Evolutionary conservation across 176 grass and related monocot species (phyloP).

Genomic region (Aegilops umbellulata): DNA sequence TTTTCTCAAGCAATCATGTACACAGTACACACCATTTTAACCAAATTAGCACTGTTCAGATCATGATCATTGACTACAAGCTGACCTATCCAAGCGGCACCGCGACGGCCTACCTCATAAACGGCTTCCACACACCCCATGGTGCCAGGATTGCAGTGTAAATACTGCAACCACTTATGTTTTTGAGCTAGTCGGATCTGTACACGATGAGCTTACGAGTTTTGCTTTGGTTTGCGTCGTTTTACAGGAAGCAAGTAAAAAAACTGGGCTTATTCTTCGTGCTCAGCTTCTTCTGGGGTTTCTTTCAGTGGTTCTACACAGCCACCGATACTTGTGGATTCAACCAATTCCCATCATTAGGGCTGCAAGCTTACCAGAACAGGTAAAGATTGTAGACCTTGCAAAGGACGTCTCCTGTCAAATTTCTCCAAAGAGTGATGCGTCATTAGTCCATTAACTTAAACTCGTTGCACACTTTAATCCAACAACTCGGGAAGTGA

Average conservation of each 20-base stretch:
- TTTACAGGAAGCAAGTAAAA: constrained; percentile 55
- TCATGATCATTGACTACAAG: constrained; percentile 74
- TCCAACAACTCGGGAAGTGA: no score
- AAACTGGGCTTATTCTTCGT: constrained; percentile 38
- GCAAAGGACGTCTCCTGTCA: neutral
- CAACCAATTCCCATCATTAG: constrained; percentile 42
- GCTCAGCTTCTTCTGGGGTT: constrained; percentile 58
- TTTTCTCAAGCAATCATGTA: neutral
- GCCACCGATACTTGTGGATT: constrained; percentile 47
- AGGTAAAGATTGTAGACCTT: neutral
- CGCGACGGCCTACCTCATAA: constrained; percentile 62
- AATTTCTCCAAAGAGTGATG: neutral
- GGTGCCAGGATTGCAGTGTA: constrained; percentile 51
- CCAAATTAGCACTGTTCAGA: constrained; percentile 33
- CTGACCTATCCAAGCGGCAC: constrained; percentile 63
- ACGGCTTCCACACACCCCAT: constrained; percentile 55
- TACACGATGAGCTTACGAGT: neutral
- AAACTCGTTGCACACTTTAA: no score
- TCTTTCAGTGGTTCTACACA: constrained; percentile 75
- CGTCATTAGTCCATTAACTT: no score
- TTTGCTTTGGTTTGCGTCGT: neutral
- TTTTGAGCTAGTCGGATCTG: neutral
- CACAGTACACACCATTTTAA: constrained; percentile 9
- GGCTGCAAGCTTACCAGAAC: constrained; percentile 44
- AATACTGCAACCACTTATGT: constrained; percentile 6